Base-by-base conservation (phyloP, 2,329 filamentous ascomycete species). In the Aspergillus persii region DNA sequence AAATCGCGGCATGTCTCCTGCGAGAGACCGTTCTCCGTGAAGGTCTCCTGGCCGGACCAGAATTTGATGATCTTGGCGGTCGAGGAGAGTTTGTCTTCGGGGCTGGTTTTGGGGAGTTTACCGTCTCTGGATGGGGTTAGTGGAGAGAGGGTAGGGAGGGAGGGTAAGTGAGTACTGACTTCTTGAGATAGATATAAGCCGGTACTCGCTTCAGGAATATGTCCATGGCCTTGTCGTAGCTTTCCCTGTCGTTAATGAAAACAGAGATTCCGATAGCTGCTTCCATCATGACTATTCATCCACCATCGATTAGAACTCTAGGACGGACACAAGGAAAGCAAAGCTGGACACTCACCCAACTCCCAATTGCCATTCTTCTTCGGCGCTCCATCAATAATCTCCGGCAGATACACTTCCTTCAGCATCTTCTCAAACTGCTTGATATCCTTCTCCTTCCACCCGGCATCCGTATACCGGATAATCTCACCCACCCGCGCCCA, bases 1-100 rank as follows among this genome's bases (percentile, higher is more conserved):
- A 70, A 62, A 53, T 71, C 70, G 29, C 69, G 68, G 36, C 68
- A 72, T 7, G 67, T 72, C 56, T 71, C 69, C 56, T 71, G 67
- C n/a, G 61, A 57, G 31, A 66, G 53, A 15, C 68, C 50, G 33
- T 53, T 53, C 26, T 53, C 31, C 5, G 30, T 7, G n/a, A 53
- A 53, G 50, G n/a, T 26, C 15, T n/a, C 26, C 8, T 39, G 50
- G 33, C 33, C 50, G 7, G 41, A 15, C 50, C 50, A 53, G 15
- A 39, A 39, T 8, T 12, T 2, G 50, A 44, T 53, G 5, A 53
- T 53, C 7, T 33, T 18, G 33, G 30, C 23, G 8, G 31, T 18
- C 1, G 27, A 26, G 18, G 15, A 15, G 23, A 44, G 33, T 1
- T 53, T 53, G 31, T 53, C 50, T 26, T 39, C 39, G 31, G 50